Conservation (phyloP, 73 alveolate species). For the Paramecium sonneborni region DNA sequence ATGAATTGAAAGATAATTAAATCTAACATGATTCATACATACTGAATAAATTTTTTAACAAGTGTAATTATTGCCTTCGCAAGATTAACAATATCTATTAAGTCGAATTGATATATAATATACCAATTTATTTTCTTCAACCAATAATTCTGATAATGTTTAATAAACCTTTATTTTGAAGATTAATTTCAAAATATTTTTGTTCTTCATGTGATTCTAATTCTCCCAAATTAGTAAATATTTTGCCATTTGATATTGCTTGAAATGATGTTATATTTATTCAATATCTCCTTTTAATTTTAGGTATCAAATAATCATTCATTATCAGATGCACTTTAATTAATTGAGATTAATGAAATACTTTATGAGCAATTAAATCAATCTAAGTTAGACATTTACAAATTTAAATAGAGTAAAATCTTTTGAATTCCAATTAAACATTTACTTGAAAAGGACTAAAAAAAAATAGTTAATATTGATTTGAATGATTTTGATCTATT, state of each 20-base stretch:
- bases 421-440: neutral
- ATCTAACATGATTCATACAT: neutral
- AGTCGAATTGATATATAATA: too few relatives aligned
- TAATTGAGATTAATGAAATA: neutral
- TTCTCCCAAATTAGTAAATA: neutral
- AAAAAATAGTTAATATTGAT: neutral
- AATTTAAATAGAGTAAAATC: neutral
- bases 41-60: neutral
- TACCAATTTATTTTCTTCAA: neutral
- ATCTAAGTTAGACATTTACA: neutral
- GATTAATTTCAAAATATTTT: neutral
- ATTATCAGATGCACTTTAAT: slow-evolving; percentile 28
- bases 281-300: slow-evolving; percentile 20
- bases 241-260: neutral
- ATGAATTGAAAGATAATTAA: neutral
- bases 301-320: slow-evolving; percentile 47
- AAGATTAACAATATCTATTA: neutral
- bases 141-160: neutral
- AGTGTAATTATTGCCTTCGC: neutral
- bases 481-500: neutral
- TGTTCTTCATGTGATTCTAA: neutral
- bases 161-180: neutral
- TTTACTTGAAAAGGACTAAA: neutral
- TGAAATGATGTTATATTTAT: neutral
- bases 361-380: neutral